phyloP scores from a whole-genome alignment of 345 rosid genomes.

The Capsella bursapastoris region DNA sequence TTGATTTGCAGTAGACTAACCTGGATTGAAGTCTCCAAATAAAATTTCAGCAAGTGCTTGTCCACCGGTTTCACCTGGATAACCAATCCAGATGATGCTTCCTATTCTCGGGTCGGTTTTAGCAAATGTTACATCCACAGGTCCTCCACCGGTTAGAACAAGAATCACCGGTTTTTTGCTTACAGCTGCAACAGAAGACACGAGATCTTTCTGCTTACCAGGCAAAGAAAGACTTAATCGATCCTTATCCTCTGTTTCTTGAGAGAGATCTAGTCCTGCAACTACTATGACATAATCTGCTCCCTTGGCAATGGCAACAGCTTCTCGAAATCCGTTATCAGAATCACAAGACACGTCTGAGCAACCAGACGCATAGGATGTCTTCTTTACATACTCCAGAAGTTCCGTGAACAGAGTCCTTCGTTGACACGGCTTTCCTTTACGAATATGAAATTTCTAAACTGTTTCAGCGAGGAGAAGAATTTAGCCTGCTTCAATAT shows the following conservation, averaged over 20 bases:
- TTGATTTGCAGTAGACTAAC: slow-evolving; percentile 46
- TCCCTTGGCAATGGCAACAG: slow-evolving; percentile 56
- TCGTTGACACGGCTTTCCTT: slow-evolving; percentile 77
- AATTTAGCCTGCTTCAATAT: not conserved
- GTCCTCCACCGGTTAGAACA: slow-evolving; percentile 95
- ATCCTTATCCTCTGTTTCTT: slow-evolving; percentile 89
- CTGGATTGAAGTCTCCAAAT: slow-evolving; percentile 89
- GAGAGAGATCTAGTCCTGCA: slow-evolving; percentile 81
- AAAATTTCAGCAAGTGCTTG: slow-evolving; percentile 80
- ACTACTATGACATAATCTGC: slow-evolving; percentile 73
- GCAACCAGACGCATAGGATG: slow-evolving; percentile 69
- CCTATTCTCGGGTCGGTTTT: slow-evolving; percentile 59
- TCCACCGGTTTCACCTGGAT: slow-evolving; percentile 94
- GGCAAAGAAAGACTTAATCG: slow-evolving; percentile 86
- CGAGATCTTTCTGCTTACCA: slow-evolving; percentile 75
- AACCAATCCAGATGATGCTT: slow-evolving; percentile 89
- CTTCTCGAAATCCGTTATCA: slow-evolving; percentile 57
- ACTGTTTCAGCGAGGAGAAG: slow-evolving; percentile 12
- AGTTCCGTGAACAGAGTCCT: slow-evolving; percentile 66
- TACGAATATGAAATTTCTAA: slow-evolving; percentile 7
- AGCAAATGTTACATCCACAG: slow-evolving; percentile 84
- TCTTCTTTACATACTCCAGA: slow-evolving; percentile 50
- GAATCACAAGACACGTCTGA: slow-evolving; percentile 63
- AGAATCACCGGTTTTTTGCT: slow-evolving; percentile 78
- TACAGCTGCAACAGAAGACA: slow-evolving; percentile 63